Conservation (phyloP, 352 stramenopile genomes). For the Phytophthora brassicae region DNA sequence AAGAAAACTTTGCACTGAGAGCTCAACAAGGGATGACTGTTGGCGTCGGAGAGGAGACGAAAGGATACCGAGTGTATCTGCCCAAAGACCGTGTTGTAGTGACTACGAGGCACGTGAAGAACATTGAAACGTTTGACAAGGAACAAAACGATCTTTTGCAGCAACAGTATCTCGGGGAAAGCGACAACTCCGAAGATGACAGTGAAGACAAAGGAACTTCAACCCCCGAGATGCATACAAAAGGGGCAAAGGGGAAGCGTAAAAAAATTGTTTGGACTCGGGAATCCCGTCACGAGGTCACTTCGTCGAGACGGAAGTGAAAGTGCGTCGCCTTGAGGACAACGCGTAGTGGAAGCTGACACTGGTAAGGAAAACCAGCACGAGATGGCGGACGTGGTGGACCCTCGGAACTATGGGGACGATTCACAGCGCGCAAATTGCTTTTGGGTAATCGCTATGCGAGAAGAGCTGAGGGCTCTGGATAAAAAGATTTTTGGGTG, state of each 20-base stretch:
- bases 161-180: not conserved
- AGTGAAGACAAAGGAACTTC: no score
- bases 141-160: not conserved
- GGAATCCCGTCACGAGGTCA: no score
- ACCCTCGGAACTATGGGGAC: constrained; percentile 2
- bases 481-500: constrained; percentile 5
- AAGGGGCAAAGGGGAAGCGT: no score
- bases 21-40: not conserved
- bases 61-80: not conserved
- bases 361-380: no score
- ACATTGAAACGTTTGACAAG: not conserved
- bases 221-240: no score
- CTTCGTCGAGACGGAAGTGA: no score
- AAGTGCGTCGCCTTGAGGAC: no score
- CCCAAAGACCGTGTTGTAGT: not conserved
- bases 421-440: not conserved
- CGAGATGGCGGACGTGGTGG: no score
- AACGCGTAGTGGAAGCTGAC: no score
- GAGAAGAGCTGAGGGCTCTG: not conserved
- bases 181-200: no score
- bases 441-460: not conserved
- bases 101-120: not conserved
- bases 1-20: not conserved
- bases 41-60: not conserved
- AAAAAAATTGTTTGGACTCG: no score